phyloP scores from a whole-genome alignment of 2,329 filamentous ascomycete species.

The Macrophomina phaseolina region DNA sequence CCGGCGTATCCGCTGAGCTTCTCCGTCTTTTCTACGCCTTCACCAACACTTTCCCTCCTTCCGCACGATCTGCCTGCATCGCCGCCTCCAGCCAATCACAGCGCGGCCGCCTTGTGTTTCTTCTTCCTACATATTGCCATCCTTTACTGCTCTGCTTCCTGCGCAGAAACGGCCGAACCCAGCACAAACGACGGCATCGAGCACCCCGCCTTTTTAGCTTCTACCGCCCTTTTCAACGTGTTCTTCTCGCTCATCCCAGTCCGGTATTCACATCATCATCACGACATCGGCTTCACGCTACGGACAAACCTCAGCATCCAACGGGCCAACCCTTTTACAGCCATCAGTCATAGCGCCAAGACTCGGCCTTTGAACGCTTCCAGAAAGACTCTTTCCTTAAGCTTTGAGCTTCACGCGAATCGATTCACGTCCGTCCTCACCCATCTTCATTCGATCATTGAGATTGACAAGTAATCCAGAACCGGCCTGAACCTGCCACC shows the following conservation, averaged over 20 bases:
- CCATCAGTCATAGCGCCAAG: slow-evolving; percentile 3
- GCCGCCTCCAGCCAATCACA: slow-evolving; percentile 17
- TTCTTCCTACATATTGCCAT: neutral
- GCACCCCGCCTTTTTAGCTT: neutral
- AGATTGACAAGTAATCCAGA: neutral
- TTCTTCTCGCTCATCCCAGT: slow-evolving; percentile 11
- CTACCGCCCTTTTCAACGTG: slow-evolving; percentile 6
- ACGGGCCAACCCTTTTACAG: neutral
- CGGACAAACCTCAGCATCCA: neutral
- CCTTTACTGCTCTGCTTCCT: neutral
- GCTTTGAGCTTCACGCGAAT: neutral
- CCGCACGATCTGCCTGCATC: slow-evolving; percentile 19
- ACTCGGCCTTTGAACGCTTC: neutral
- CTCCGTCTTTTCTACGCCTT: slow-evolving; percentile 19
- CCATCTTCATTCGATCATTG: neutral
- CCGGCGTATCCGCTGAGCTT: slow-evolving; percentile 22
- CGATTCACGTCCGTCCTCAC: neutral
- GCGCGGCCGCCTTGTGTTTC: neutral
- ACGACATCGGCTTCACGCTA: neutral
- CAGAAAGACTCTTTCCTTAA: slow-evolving; percentile 3
- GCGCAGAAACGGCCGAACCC: neutral
- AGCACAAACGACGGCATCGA: neutral
- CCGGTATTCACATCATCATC: neutral
- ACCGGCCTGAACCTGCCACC: neutral
- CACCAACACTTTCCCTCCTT: slow-evolving; percentile 13